A percentile compares a stretch with the other conserved stretches of the same genome.
Evolutionary conservation across 257 asterid genomes (phyloP).

Genomic region (Euphrasia confusa): DNA sequence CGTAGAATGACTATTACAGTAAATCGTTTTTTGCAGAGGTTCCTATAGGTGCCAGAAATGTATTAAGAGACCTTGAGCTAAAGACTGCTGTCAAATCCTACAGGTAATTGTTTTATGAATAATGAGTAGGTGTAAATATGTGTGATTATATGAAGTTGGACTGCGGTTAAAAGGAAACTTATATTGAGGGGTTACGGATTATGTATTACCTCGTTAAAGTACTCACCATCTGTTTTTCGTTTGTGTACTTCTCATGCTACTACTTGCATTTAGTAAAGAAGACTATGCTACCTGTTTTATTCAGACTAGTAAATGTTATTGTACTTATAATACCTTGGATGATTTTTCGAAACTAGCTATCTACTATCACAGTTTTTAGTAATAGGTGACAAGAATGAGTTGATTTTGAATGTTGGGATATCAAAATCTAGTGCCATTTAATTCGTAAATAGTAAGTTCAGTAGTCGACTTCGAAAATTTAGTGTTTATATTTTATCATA

Average conservation of each 20-base stretch:
- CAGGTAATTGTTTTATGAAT: conserved; percentile 39
- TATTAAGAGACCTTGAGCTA: conserved; percentile 76
- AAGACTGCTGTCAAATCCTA: conserved; percentile 78
- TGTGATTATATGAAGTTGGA: neutral
- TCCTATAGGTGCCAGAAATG: conserved; percentile 77
- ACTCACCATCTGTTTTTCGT: neutral
- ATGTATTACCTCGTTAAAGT: neutral
- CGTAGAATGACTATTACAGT: conserved; percentile 6
- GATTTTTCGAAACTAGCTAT: neutral
- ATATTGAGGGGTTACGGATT: conserved; percentile 4
- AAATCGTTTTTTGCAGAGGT: conserved; percentile 47
- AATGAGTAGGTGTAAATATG: conserved; percentile 3
- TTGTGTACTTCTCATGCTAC: conserved; percentile 6
- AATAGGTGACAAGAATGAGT: neutral
- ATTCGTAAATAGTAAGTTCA: neutral
- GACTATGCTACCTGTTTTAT: neutral
- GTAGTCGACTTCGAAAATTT: too few relatives aligned
- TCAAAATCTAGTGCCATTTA: neutral
- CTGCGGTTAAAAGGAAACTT: neutral
- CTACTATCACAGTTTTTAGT: neutral
- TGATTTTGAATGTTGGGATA: neutral
- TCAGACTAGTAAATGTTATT: neutral
- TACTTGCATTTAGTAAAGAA: neutral
- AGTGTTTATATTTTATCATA: too few relatives aligned
- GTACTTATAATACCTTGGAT: neutral